These are phyloP conservation scores for Metschnikowia bowlesiae DNA, from an alignment of 805 yeast species.

Conservation along the genomic window DNA sequence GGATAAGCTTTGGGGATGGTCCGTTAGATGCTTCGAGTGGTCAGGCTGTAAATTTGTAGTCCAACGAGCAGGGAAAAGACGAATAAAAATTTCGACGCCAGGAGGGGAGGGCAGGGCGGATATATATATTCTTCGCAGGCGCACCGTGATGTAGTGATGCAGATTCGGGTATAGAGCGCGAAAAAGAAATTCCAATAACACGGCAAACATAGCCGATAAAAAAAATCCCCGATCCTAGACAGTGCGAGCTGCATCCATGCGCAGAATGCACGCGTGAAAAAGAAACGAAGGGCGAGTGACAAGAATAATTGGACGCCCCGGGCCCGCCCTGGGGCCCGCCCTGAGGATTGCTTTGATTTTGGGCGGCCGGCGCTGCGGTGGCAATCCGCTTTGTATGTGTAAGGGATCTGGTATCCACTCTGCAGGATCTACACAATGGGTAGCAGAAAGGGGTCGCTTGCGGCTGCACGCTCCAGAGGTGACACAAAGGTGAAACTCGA, in stretches of 20 bases:
- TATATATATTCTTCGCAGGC: not conserved
- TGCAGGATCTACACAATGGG: not conserved
- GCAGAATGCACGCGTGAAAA: not conserved
- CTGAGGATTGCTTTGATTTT: not conserved
- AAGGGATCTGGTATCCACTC: too few relatives aligned
- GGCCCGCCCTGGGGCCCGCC: not conserved
- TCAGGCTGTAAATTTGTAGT: too few relatives aligned
- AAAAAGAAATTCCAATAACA: not conserved
- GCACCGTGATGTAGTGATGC: slow-evolving; percentile 3
- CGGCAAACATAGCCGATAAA: slow-evolving; percentile 2
- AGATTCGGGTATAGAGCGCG: not conserved
- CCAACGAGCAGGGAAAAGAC: too few relatives aligned
- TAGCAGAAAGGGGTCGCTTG: not conserved
- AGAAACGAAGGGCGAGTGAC: not conserved
- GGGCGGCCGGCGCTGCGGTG: not conserved
- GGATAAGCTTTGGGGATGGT: not conserved
- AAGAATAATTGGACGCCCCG: not conserved
- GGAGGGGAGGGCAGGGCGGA: not conserved
- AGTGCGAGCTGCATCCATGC: not conserved
- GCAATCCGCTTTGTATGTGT: too few relatives aligned
- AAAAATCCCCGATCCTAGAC: not conserved
- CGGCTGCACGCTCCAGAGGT: not conserved
- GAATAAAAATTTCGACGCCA: too few relatives aligned
- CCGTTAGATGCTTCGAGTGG: too few relatives aligned
- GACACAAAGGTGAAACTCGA: not conserved